Conservation (phyloP, 768 basidiomycete species). For the Rossbeevera mucosa region DNA sequence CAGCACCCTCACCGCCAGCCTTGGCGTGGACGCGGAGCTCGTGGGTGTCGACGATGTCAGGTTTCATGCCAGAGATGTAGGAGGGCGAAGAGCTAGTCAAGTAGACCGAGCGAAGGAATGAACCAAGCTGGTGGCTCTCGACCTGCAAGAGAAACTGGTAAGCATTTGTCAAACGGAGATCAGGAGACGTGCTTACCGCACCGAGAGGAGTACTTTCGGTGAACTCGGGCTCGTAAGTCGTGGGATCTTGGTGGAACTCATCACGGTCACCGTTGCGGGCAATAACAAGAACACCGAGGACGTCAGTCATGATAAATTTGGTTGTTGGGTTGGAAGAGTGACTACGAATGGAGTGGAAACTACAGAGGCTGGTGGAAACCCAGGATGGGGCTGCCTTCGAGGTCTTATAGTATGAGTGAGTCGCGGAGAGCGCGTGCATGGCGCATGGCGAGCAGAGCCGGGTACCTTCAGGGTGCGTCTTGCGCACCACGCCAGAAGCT, state of each 20-base stretch:
- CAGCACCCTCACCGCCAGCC: constrained; percentile 78
- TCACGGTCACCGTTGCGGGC: constrained; percentile 75
- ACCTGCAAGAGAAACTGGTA: constrained; percentile 36
- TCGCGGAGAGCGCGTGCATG: constrained; percentile 25
- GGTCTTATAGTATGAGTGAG: constrained; percentile 23
- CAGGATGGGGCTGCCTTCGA: constrained; percentile 1
- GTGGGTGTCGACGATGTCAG: constrained; percentile 67
- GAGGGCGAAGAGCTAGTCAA: constrained; percentile 61
- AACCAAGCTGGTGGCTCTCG: constrained; percentile 64
- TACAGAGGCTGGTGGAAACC: constrained; percentile 15
- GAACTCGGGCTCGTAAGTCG: constrained; percentile 55
- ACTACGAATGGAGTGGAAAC: constrained; percentile 16
- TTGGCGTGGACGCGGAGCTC: constrained; percentile 77
- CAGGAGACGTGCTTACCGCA: constrained; percentile 42
- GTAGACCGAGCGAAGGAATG: constrained; percentile 60
- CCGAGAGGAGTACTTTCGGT: constrained; percentile 75
- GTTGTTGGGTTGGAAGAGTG: constrained; percentile 13
- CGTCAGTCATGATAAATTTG: constrained; percentile 36
- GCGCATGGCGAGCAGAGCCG: constrained; percentile 27
- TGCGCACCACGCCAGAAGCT: constrained; percentile 17
- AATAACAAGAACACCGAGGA: constrained; percentile 74
- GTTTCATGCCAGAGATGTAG: constrained; percentile 60
- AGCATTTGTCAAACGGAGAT: not conserved
- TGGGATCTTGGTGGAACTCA: constrained; percentile 67
- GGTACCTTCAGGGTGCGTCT: constrained; percentile 19